Conservation (phyloP, 257 asterid genomes). For the Fraxinus anomala region DNA sequence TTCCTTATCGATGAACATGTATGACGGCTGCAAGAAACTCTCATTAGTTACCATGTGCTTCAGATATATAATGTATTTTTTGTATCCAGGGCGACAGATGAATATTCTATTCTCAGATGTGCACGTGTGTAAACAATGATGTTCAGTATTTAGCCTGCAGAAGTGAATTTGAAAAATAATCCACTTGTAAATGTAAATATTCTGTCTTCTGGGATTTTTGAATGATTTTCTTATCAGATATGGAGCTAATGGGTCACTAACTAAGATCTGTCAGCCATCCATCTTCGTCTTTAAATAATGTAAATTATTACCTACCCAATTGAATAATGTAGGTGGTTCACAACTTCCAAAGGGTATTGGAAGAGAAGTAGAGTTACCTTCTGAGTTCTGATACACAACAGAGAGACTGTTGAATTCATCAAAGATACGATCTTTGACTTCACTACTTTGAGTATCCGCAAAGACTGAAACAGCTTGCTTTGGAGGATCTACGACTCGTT, state of each 20-base stretch:
- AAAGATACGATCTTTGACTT: conserved; percentile 94
- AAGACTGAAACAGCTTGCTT: conserved; percentile 99
- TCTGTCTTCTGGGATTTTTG: not conserved
- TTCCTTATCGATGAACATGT: conserved; percentile 96
- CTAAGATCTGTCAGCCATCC: not conserved
- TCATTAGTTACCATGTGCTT: conserved; percentile 19
- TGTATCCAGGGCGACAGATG: not conserved
- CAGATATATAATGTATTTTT: not conserved
- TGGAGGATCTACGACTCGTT: conserved; percentile 94
- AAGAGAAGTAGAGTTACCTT: conserved; percentile 46
- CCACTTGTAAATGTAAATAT: not conserved
- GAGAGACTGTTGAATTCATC: conserved; percentile 98
- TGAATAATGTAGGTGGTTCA: not conserved
- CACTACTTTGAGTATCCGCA: conserved; percentile 93
- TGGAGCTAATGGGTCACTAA: not conserved
- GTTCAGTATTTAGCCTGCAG: not conserved
- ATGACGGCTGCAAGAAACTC: conserved; percentile 78
- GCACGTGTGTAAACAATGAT: not conserved
- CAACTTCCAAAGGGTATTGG: conserved; percentile 14
- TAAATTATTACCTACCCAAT: not conserved
- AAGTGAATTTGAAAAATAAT: not conserved
- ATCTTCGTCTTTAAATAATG: no score
- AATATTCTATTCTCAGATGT: not conserved
- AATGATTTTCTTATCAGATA: not conserved
- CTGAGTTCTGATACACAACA: conserved; percentile 91